Base-by-base conservation (phyloP, 768 basidiomycete species). In the Mrakia gelida region DNA sequence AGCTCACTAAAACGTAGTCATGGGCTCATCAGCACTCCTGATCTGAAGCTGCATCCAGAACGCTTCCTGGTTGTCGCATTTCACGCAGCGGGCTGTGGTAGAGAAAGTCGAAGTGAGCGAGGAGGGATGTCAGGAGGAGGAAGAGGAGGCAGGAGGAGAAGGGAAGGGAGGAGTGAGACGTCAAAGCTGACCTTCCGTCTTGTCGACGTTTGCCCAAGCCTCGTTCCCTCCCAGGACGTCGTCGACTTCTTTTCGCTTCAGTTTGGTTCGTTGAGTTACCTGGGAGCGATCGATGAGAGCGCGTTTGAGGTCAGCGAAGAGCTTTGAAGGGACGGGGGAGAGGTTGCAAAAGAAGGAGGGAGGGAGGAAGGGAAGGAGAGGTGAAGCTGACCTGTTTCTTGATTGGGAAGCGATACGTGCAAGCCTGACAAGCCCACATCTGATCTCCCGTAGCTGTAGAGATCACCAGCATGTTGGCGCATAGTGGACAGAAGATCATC, bases 11-110 rank as follows among this genome's bases (percentile, higher is more conserved):
- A 85, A 85, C 13, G 84, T 84, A 49, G 84, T 85, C 83, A 84
- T 84, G 9, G 84, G 84, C 70, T 85, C 84, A 80, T 85, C 84
- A 1, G 84, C 84, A 62, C 82, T 80, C 28, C 65, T 43, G 28
- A 78, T 99, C 84, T 99, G 97, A 21, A 98, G 86, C 86, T 98
- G 95, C 83, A 95, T 93, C 85, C 92, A 99, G 84, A 95, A 98
- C 6, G 96, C 95, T 70, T 90, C 86, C 67, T 89, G 87, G 82
- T 91, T 87, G 82, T 95, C 95, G 84, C 96, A 99, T 81, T 94
- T 94, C 13, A 87, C 87, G 81, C 89, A 89, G n/a, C 86, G 84
- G 0, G 86, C 89, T 88, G 81, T n/a, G n/a, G 61, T 10, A 6
- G 43, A 23, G 9, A 23, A 23, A 23, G 3, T 8, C 9, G 38